Evolutionary conservation across 2,329 filamentous ascomycete genomes (phyloP).

Genomic region (Hymenotorrendiella dingleyae): DNA sequence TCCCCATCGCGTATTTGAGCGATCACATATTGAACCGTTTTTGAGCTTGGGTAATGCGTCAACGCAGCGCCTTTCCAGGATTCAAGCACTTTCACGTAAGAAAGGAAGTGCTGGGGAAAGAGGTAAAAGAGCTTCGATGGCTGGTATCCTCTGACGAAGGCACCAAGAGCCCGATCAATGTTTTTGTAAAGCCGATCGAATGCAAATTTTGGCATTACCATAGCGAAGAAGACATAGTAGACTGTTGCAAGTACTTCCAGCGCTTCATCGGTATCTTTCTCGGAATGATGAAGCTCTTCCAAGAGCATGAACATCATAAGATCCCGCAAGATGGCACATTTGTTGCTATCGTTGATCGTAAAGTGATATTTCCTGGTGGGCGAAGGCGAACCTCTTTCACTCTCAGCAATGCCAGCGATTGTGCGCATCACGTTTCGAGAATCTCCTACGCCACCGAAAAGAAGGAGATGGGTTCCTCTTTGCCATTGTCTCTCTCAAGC

Average conservation of each 20-base stretch:
- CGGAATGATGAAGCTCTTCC: conserved; percentile 3
- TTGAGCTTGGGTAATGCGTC: not conserved
- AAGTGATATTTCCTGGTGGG: conserved; percentile 9
- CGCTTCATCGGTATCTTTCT: conserved; percentile 3
- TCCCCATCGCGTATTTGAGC: not conserved
- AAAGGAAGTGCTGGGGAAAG: conserved; percentile 3
- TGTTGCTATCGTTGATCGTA: conserved; percentile 12
- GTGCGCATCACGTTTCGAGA: conserved; percentile 9
- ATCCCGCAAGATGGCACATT: conserved; percentile 8
- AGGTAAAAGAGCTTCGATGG: conserved; percentile 11
- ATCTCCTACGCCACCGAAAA: conserved; percentile 12
- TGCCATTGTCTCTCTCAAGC: too few species aligned
- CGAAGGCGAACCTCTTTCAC: not conserved
- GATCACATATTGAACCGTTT: not conserved
- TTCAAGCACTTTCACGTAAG: conserved; percentile 8
- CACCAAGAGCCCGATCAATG: conserved; percentile 3
- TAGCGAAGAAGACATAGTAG: conserved; percentile 11
- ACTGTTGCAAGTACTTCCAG: conserved; percentile 8
- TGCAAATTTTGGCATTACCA: conserved; percentile 10
- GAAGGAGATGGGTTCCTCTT: conserved; percentile 8
- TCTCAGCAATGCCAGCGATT: conserved; percentile 6
- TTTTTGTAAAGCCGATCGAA: conserved; percentile 10
- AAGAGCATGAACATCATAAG: conserved; percentile 13
- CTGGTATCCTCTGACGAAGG: conserved; percentile 1
- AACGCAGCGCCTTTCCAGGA: conserved; percentile 6